Conservation (phyloP, 768 basidiomycete species). For the Megacollybia marginata region DNA sequence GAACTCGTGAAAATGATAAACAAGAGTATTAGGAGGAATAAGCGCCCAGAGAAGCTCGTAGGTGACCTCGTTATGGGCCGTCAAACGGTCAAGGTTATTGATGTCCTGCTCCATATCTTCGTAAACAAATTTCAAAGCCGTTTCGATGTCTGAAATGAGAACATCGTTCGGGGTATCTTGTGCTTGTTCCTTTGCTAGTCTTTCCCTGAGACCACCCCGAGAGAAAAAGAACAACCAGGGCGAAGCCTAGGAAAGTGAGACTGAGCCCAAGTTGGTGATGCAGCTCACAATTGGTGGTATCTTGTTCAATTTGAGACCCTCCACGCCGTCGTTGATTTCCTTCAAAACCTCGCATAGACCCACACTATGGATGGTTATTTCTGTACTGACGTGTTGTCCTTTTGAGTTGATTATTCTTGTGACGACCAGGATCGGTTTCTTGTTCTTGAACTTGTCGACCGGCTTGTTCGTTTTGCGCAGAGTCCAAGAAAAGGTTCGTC, state of each 20-base stretch:
- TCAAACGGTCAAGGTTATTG: slow-evolving; percentile 6
- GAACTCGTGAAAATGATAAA: slow-evolving; percentile 9
- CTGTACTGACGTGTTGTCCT: slow-evolving; percentile 9
- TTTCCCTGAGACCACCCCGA: slow-evolving; percentile 3
- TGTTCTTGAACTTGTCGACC: slow-evolving; percentile 9
- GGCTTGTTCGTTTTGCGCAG: slow-evolving; percentile 17
- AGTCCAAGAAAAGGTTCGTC: slow-evolving; percentile 11
- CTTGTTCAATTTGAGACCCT: slow-evolving; percentile 3
- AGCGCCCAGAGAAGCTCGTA: slow-evolving; percentile 25
- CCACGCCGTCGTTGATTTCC: slow-evolving; percentile 10
- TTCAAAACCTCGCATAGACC: slow-evolving; percentile 10
- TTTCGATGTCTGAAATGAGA: slow-evolving; percentile 10
- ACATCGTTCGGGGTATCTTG: slow-evolving; percentile 5
- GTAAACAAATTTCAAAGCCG: slow-evolving; percentile 11
- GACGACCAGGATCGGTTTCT: slow-evolving; percentile 16
- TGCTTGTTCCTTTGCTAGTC: slow-evolving; percentile 8
- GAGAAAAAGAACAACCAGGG: slow-evolving; percentile 11
- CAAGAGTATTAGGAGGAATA: slow-evolving; percentile 14
- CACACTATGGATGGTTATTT: slow-evolving; percentile 14
- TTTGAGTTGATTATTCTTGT: slow-evolving; percentile 14
- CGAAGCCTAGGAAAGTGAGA: slow-evolving; percentile 4
- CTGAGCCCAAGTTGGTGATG: neutral
- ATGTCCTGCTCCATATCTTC: slow-evolving; percentile 8
- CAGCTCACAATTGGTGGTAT: slow-evolving; percentile 4
- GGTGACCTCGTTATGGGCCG: slow-evolving; percentile 12